Conservation (phyloP, 257 asterid genomes). For the Ilex aquifolium region DNA sequence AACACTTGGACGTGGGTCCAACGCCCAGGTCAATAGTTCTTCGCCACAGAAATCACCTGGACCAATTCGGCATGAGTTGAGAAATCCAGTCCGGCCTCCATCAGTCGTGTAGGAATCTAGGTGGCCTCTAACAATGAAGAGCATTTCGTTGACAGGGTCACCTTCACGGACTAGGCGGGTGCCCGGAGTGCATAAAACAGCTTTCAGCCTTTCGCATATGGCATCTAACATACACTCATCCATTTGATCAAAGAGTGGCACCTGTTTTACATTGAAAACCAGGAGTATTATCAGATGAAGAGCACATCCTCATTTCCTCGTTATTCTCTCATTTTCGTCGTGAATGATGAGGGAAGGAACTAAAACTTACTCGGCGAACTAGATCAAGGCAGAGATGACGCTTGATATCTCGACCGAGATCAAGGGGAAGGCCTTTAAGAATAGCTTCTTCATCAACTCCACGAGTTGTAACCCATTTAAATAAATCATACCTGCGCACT, state of each 20-base stretch:
- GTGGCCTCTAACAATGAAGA: slow-evolving; percentile 58
- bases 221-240: slow-evolving; percentile 59
- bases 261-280: slow-evolving; percentile 20
- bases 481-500: slow-evolving; percentile 46
- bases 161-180: slow-evolving; percentile 57
- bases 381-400: slow-evolving; percentile 63
- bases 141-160: slow-evolving; percentile 63
- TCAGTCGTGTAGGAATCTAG: slow-evolving; percentile 59
- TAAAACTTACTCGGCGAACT: slow-evolving; percentile 51
- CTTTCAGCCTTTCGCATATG: slow-evolving; percentile 57
- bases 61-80: slow-evolving; percentile 43
- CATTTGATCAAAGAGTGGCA: slow-evolving; percentile 56
- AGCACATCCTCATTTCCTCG: neutral
- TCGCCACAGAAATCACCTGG: slow-evolving; percentile 74
- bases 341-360: too few relatives aligned
- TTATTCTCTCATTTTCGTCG: too few relatives aligned
- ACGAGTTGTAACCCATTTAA: slow-evolving; percentile 51
- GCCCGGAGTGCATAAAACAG: slow-evolving; percentile 35
- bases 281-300: neutral
- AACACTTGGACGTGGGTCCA: slow-evolving; percentile 46
- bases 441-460: slow-evolving; percentile 65
- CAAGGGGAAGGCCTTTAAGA: slow-evolving; percentile 47
- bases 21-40: slow-evolving; percentile 61
- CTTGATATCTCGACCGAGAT: slow-evolving; percentile 63
- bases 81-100: slow-evolving; percentile 62